phyloP scores from a whole-genome alignment of 2,329 filamentous ascomycete species.

The Daldinia eschscholtzii region DNA sequence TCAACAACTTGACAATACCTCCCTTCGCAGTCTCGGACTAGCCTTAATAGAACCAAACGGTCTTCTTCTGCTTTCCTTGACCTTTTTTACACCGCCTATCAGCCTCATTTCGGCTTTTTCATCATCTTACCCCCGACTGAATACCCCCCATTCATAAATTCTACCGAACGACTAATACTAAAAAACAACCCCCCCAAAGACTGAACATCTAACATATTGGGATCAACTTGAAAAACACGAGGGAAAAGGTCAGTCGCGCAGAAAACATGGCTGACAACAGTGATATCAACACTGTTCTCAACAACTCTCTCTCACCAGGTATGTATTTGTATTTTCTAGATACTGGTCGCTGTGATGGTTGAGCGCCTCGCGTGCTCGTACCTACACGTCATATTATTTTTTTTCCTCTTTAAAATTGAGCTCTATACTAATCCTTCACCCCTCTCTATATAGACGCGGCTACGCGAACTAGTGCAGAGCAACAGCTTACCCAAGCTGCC shows the following conservation, averaged over 20 bases:
- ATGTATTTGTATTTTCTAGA: slow-evolving; percentile 55
- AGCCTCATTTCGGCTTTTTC: slow-evolving; percentile 18
- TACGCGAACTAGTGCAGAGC: slow-evolving; percentile 90
- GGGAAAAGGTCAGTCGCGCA: slow-evolving; percentile 45
- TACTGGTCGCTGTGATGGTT: neutral
- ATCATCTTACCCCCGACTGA: slow-evolving; percentile 14
- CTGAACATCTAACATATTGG: slow-evolving; percentile 36
- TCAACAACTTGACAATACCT: slow-evolving; percentile 43
- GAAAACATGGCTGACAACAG: slow-evolving; percentile 73
- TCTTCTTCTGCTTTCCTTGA: slow-evolving; percentile 21
- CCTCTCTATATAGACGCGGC: slow-evolving; percentile 77
- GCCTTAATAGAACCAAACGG: slow-evolving; percentile 40
- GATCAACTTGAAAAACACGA: slow-evolving; percentile 28
- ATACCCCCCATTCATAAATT: slow-evolving; percentile 30
- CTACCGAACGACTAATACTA: slow-evolving; percentile 29
- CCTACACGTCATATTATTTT: slow-evolving; percentile 44
- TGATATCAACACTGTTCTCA: slow-evolving; percentile 98
- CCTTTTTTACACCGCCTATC: slow-evolving; percentile 19
- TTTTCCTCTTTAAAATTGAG: neutral
- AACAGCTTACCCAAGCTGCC: slow-evolving; percentile 91
- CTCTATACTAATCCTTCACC: slow-evolving; percentile 53
- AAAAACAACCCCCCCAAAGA: slow-evolving; percentile 11
- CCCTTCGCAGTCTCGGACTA: slow-evolving; percentile 43
- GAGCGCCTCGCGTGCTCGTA: slow-evolving; percentile 30
- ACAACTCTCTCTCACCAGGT: slow-evolving; percentile 97